Evolutionary conservation across 2,329 filamentous ascomycete species (phyloP), one percentile per base, ranked within the genome.

Genomic region (Talaromyces albobiverticillius): DNA sequence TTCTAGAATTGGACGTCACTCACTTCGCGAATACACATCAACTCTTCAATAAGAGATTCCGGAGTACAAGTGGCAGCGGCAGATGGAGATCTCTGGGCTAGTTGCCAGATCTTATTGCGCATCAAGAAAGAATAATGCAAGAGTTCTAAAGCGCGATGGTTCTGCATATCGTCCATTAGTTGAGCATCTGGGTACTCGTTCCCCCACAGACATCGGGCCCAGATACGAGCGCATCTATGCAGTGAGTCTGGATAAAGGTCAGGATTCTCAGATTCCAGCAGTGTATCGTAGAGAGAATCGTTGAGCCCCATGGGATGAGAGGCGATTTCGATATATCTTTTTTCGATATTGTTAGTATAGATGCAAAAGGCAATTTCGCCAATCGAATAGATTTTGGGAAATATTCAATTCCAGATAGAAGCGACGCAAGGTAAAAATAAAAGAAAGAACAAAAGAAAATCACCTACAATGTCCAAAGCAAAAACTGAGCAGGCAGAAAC

Each of bases 101-200:
- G 55, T 22, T 61, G 61, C 67, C 67, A 69, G 6, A 63, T 68
- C 20, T 59, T 60, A 41, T 71, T 57, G 22, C 64, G 66, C 20
- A 70, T 54, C 3, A 57, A 60, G 38, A 70, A 63, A 5, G 61
- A 63, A 2, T 55, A 46, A 41, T 71, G 68, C 4, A 71, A 42
- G 14, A 72, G 54, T 51, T 71, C 68, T 14, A 71, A 55, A 3
- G 61, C 67, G 20, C 69, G 60, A 55, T 72, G 69, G 25, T 72
- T 72, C 52, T 72, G 69, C 22, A 71, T 68, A 31, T 71, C 69
- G 48, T 72, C 70, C n/a, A 70, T 56, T 2, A 71, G 63, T 53
- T 72, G 64, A 16, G 64, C 61, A n/a, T 69, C 66, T 0, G 70
- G 70, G 47, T 72, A 72, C 25, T 67, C 64, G 14, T 67, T 59